Evolutionary conservation across 2,329 filamentous ascomycete genomes (phyloP).

Genomic region (Penicillium sp.): DNA sequence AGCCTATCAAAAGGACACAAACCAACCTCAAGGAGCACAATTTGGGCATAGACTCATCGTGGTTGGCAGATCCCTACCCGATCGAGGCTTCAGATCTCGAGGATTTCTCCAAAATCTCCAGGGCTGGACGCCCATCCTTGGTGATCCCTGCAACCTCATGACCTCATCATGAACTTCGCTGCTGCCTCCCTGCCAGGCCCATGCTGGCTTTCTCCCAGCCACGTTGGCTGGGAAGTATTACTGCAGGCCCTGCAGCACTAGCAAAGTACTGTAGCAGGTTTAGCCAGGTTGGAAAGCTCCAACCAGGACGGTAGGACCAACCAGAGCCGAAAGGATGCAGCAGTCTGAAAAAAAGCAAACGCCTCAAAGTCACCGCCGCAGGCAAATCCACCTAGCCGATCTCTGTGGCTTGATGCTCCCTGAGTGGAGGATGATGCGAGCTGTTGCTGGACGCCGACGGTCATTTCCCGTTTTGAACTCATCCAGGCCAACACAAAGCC

Average conservation of each 20-base stretch:
- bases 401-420: constrained; percentile 11
- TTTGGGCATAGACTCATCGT: constrained; percentile 10
- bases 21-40: background rate
- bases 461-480: background rate
- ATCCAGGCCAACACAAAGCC: constrained; percentile 1
- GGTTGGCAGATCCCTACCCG: constrained; percentile 17
- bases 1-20: constrained; percentile 17
- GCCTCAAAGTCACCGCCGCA: constrained; percentile 6
- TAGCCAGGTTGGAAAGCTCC: background rate
- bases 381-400: constrained; percentile 16
- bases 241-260: constrained; percentile 4
- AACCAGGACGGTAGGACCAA: background rate
- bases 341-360: constrained; percentile 3
- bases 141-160: constrained; percentile 11
- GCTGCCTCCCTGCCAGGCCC: background rate
- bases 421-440: background rate
- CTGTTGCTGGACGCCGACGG: background rate
- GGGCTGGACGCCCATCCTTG: constrained; percentile 2
- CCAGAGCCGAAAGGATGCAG: background rate
- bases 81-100: constrained; percentile 17
- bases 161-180: constrained; percentile 19
- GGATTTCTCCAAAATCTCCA: background rate
- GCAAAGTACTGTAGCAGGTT: background rate
- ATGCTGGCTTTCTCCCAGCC: constrained; percentile 17
- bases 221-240: constrained; percentile 28